Base-by-base conservation (phyloP, 192 early-diverging fungal species). In the Backusella circina region DNA sequence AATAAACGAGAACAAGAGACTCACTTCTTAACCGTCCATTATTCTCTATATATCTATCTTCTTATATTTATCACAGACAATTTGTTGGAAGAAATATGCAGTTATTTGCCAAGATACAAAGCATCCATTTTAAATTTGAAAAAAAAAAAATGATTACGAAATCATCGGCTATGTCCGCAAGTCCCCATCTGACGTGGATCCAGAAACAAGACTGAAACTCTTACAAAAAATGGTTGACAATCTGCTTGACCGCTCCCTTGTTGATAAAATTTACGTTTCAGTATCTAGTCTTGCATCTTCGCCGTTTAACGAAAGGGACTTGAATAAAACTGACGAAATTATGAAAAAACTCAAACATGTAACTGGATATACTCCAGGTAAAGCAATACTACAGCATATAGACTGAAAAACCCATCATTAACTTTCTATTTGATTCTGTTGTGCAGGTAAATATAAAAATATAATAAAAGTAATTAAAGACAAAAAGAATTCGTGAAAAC, bases 401-500 rank as follows among this genome's bases (percentile, higher is more conserved):
- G 47, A 35, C 36, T n/a, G 26, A 51, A 44, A 71, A 71, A 41
- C 9, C 8, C 70, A 71, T 71, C 41, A 47, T 28, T 71, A 3
- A 71, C 70, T 37, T 51, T 71, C 47, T 71, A 51, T 71, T 71
- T n/a, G n/a, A n/a, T n/a, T n/a, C n/a, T n/a, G n/a, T n/a, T n/a
- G n/a, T n/a, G n/a, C n/a, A n/a, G n/a, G n/a, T n/a, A n/a, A n/a
- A n/a, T n/a, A n/a, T n/a, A n/a, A n/a, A n/a, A n/a, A n/a, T n/a
- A n/a, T n/a, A n/a, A n/a, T n/a, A n/a, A n/a, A n/a, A n/a, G n/a
- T n/a, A n/a, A n/a, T n/a, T n/a, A n/a, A n/a, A n/a, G n/a, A n/a
- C n/a, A n/a, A n/a, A n/a, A n/a, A n/a, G n/a, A n/a, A n/a, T n/a
- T n/a, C n/a, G n/a, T n/a, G n/a, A n/a, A n/a, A n/a, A n/a, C n/a